Evolutionary conservation across 352 stramenopile species (phyloP).

Genomic region (Discostella stelligera): DNA sequence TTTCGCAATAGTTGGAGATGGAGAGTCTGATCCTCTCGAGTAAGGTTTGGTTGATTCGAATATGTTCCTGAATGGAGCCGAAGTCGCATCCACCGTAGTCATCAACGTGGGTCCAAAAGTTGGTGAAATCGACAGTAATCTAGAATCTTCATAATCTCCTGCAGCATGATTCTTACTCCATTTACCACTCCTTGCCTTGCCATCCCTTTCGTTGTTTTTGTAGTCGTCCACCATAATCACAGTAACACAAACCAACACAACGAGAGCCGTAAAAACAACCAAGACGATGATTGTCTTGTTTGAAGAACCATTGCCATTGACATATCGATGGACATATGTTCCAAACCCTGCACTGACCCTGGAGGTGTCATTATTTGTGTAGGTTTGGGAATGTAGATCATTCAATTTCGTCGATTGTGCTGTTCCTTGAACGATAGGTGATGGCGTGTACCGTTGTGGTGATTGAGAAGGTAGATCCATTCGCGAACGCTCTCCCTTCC

Average conservation of each 20-base stretch:
- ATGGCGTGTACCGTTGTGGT: background rate
- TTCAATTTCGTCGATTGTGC: background rate
- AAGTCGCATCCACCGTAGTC: background rate
- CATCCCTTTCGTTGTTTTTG: background rate
- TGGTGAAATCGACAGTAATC: background rate
- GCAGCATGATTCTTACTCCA: background rate
- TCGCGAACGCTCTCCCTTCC: conserved; percentile 1
- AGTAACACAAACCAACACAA: background rate
- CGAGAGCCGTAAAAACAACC: background rate
- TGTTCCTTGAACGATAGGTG: background rate
- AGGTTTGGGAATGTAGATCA: conserved; percentile 2
- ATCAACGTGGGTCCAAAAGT: background rate
- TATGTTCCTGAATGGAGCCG: background rate
- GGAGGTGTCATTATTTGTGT: conserved; percentile 3
- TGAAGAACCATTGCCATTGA: background rate
- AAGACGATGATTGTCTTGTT: background rate
- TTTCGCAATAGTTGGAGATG: background rate
- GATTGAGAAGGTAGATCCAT: background rate
- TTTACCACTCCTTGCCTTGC: background rate
- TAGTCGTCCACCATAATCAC: background rate
- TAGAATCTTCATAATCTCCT: background rate
- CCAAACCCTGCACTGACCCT: background rate
- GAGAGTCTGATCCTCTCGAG: background rate
- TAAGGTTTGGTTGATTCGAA: background rate
- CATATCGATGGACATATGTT: background rate